These are phyloP conservation scores for Rhazya stricta DNA, from an alignment of 257 asterid species.

Conservation along the genomic window DNA sequence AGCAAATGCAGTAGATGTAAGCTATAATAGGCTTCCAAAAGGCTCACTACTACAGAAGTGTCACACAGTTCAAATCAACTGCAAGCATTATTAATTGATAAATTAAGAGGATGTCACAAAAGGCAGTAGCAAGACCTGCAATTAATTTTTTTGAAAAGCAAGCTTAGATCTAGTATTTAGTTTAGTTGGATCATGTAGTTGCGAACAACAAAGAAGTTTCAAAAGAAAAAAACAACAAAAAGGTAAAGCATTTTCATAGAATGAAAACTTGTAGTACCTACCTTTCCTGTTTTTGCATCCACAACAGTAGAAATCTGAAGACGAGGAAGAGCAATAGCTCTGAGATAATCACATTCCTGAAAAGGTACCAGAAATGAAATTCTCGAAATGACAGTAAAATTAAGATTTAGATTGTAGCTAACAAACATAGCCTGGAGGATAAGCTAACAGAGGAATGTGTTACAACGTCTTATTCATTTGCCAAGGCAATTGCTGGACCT, in stretches of 20 bases:
- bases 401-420: background rate
- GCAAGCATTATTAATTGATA: background rate
- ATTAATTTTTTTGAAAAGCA: background rate
- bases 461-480: background rate
- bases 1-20: background rate
- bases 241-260: background rate
- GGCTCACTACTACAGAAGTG: background rate
- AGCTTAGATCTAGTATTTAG: background rate
- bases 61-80: background rate
- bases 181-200: background rate
- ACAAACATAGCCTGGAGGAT: background rate
- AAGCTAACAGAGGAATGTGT: background rate
- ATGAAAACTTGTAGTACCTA: background rate
- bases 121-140: background rate
- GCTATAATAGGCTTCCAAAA: background rate
- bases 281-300: conserved; percentile 86
- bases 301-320: conserved; percentile 74
- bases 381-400: background rate
- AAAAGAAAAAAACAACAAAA: background rate
- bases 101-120: background rate
- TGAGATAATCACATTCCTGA: conserved; percentile 88
- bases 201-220: background rate
- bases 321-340: conserved; percentile 66
- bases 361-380: conserved; percentile 15
- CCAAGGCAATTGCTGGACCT: background rate